Evolutionary conservation across 441 rosid species (phyloP), one percentile per base, ranked within the genome.

Genomic region (Flueggea neowawraea): DNA sequence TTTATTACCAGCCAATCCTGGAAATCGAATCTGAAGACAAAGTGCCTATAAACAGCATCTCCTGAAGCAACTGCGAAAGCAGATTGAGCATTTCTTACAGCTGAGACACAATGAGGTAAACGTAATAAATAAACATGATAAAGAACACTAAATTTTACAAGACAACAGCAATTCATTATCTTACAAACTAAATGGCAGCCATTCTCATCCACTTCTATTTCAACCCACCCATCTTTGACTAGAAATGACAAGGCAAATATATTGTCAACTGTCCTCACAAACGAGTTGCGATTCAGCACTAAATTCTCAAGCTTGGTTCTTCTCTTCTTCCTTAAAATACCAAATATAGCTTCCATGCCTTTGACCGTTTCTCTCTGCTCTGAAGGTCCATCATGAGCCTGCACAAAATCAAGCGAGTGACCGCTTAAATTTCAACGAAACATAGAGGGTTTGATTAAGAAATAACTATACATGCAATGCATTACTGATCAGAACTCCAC

Each of bases 181-280:
- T 78, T 77, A 85, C 94, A 79, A 14, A 82, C 85, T 10, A 81
- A 55, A 77, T 91, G 96, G 54, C 78, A 72, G 63, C 91, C 90
- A 60, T 60, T 77, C 49, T 78, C 70, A 62, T 84, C 70, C 62
- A 87, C 75, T 33, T 41, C 57, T 59, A 89, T 73, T 70, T 89
- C 83, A 36, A 77, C 85, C 13, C 98, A 78, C 36, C 98, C 96
- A 45, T 87, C 98, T 78, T 87, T 87, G 45, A 78, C 82, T 44
- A 91, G 80, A 78, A 89, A 89, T 12, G 98, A 87, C 52, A 87
- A 72, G 39, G 95, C 91, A 73, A 91, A 90, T 67, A 87, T 55
- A 71, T 87, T 90, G 72, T 87, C 92, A 15, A 87, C 84, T 0
- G 92, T 82, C 68, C 85, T 90, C 3, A 92, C 83, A 80, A 85